A percentile compares a stretch with the other conserved stretches of the same genome.
These are phyloP conservation scores for Trichophyton simii DNA, from an alignment of 2,329 filamentous ascomycete genomes.

Conservation along the genomic window DNA sequence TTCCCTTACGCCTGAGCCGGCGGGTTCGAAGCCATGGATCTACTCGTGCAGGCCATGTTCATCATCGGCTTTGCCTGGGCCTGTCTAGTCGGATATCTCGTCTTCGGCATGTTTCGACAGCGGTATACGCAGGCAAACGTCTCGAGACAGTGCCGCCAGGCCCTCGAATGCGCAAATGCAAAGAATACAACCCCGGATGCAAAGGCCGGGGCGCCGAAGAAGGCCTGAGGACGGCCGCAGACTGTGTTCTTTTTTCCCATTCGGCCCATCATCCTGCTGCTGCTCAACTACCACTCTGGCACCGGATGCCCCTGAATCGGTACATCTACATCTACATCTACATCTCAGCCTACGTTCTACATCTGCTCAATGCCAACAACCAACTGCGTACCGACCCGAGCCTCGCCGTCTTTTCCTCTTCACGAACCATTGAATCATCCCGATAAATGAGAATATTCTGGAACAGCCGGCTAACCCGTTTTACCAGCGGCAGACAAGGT, in stretches of 20 bases:
- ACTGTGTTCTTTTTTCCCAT: too few species aligned
- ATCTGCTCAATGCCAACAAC: too few species aligned
- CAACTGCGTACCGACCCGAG: too few species aligned
- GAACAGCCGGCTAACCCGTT: not conserved
- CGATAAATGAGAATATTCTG: not conserved
- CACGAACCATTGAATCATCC: not conserved
- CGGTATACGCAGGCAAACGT: slow-evolving; percentile 9
- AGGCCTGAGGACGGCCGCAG: slow-evolving; percentile 2
- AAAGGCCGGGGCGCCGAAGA: slow-evolving; percentile 13
- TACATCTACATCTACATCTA: not conserved
- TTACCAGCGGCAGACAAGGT: not conserved
- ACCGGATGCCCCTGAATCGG: not conserved
- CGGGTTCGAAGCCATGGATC: slow-evolving; percentile 9
- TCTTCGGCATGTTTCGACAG: slow-evolving; percentile 14
- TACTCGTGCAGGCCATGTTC: slow-evolving; percentile 12
- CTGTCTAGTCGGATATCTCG: slow-evolving; percentile 14
- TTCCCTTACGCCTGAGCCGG: not conserved
- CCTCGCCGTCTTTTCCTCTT: not conserved
- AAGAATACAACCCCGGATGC: slow-evolving; percentile 2
- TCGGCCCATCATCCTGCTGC: too few species aligned
- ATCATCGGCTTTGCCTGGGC: slow-evolving; percentile 13
- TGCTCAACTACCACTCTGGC: too few species aligned
- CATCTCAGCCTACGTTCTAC: not conserved
- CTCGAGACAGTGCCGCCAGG: not conserved
- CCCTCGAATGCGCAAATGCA: not conserved